These are phyloP conservation scores for Rostrohypoxylon terebratum DNA, from an alignment of 495 filamentous ascomycete species.

Conservation along the genomic window DNA sequence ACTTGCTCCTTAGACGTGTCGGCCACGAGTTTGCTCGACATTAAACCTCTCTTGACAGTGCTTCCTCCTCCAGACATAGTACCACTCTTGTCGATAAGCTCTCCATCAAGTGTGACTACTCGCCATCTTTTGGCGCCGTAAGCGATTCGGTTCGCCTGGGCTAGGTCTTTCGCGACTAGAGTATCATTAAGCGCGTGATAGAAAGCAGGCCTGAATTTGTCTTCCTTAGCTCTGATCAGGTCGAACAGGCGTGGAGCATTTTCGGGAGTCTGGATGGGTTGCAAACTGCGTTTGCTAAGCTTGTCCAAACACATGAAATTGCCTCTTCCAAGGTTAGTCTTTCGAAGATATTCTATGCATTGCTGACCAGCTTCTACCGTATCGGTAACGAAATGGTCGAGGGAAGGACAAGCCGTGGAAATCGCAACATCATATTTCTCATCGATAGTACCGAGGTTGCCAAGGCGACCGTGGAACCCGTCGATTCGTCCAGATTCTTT, in stretches of 20 bases:
- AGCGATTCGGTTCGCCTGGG: conserved; percentile 94
- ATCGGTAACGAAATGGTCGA: conserved; percentile 96
- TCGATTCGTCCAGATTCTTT: conserved; percentile 96
- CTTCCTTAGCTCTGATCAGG: conserved; percentile 87
- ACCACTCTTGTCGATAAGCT: conserved; percentile 95
- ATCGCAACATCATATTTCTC: conserved; percentile 95
- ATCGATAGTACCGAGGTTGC: conserved; percentile 95
- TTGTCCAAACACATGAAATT: conserved; percentile 97
- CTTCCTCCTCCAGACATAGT: conserved; percentile 98
- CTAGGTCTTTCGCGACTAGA: conserved; percentile 89
- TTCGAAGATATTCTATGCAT: conserved; percentile 95
- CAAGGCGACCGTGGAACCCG: conserved; percentile 94
- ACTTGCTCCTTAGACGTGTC: conserved; percentile 90
- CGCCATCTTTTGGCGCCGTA: conserved; percentile 94
- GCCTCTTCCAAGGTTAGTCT: conserved; percentile 96
- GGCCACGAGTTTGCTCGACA: conserved; percentile 93
- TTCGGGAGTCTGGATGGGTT: conserved; percentile 86
- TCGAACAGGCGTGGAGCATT: conserved; percentile 93
- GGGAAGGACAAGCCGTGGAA: conserved; percentile 89
- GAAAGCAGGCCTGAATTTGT: conserved; percentile 90
- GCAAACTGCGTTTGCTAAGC: conserved; percentile 78
- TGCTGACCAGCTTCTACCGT: conserved; percentile 95
- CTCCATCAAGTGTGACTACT: conserved; percentile 93
- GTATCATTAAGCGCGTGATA: conserved; percentile 94
- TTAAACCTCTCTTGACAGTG: conserved; percentile 85